Conservation (phyloP, 768 basidiomycete species). For the Termitomyces sp. region DNA sequence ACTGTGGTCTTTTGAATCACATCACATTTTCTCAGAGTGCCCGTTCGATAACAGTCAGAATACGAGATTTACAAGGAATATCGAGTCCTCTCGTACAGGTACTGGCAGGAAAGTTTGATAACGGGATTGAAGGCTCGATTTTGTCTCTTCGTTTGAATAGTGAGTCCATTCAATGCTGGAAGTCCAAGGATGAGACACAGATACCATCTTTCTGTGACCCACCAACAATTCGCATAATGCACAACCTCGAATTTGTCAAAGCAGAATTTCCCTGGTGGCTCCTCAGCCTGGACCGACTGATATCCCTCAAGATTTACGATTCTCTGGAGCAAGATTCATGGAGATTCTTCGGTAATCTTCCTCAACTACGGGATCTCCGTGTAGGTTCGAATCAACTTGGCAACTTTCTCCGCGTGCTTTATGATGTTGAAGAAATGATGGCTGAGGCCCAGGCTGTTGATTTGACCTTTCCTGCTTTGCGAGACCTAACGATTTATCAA, state of each 20-base stretch:
- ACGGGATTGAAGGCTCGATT: neutral
- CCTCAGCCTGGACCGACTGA: neutral
- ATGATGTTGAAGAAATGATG: neutral
- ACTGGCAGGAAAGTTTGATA: neutral
- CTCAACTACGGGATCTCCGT: neutral
- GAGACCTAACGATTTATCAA: neutral
- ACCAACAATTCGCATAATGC: neutral
- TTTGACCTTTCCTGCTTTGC: neutral
- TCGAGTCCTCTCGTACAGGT: neutral
- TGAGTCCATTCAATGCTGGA: neutral
- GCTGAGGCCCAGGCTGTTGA: neutral
- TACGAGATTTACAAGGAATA: too few species aligned
- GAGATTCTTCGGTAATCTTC: neutral
- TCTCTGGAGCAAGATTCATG: neutral
- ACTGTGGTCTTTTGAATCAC: neutral
- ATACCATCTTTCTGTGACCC: neutral
- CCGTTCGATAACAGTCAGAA: neutral
- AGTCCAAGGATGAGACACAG: neutral
- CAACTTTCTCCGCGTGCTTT: neutral
- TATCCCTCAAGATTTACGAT: neutral
- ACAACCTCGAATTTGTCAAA: accelerated
- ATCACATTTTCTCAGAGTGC: neutral
- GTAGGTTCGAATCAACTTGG: too few species aligned
- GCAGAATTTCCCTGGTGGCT: neutral
- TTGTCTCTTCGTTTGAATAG: neutral